phyloP scores from a whole-genome alignment of 768 basidiomycete species.

The Termitomyces sp. region DNA sequence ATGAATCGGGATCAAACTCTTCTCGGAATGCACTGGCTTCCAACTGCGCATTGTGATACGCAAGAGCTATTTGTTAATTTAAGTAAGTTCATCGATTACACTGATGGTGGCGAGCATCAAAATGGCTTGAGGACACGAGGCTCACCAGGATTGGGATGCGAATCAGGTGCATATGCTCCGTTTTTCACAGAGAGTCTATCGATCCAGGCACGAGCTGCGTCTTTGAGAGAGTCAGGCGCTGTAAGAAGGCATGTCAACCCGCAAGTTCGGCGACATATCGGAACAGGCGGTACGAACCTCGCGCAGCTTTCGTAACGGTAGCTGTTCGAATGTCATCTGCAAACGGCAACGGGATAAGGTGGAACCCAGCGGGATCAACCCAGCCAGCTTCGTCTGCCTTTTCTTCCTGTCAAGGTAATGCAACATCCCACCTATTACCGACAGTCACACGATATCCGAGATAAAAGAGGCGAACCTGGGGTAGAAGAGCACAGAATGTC shows the following conservation, averaged over 20 bases:
- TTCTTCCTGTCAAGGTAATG: constrained; percentile 51
- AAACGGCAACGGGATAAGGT: constrained; percentile 90
- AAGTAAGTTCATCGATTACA: constrained; percentile 2
- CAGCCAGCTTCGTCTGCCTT: constrained; percentile 65
- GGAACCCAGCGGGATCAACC: constrained; percentile 86
- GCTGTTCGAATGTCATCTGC: constrained; percentile 90
- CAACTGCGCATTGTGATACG: constrained; percentile 85
- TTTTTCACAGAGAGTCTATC: constrained; percentile 76
- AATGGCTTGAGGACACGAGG: constrained; percentile 4
- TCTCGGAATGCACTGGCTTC: constrained; percentile 93
- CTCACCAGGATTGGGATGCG: constrained; percentile 88
- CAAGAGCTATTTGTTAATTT: constrained; percentile 52
- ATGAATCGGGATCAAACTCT: constrained; percentile 72
- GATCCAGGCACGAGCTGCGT: constrained; percentile 70
- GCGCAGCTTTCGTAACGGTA: constrained; percentile 59
- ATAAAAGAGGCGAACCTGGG: constrained; percentile 54
- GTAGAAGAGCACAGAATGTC: constrained; percentile 78
- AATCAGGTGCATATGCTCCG: constrained; percentile 83
- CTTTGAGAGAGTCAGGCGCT: constrained; percentile 69
- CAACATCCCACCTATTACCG: background rate
- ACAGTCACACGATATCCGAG: background rate
- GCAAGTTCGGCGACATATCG: background rate
- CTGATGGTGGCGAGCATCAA: background rate
- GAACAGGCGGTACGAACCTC: constrained; percentile 40
- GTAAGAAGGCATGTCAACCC: constrained; percentile 9